Evolutionary conservation across 2,329 filamentous ascomycete species (phyloP).

Genomic region (Colletotrichum sp.): DNA sequence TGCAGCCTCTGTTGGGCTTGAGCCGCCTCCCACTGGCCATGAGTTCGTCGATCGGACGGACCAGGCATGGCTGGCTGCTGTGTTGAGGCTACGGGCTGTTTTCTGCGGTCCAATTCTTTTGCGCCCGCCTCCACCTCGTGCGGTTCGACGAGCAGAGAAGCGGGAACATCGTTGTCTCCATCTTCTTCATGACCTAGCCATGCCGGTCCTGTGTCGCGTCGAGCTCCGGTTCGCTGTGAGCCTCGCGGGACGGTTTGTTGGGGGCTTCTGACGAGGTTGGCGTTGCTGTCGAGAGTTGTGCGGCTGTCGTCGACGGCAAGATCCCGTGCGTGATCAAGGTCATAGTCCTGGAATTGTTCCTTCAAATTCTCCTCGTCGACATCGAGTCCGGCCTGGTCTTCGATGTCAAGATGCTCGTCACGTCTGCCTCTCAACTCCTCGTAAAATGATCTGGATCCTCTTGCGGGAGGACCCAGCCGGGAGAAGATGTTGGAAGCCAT

Average conservation of each 20-base stretch:
- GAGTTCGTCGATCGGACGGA: constrained; percentile 46
- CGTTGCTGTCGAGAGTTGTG: constrained; percentile 44
- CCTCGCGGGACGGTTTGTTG: neutral
- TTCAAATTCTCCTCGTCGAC: constrained; percentile 60
- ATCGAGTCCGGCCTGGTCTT: constrained; percentile 45
- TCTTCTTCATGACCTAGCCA: constrained; percentile 51
- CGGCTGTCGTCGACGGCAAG: constrained; percentile 52
- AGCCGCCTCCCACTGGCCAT: constrained; percentile 60
- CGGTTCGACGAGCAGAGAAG: constrained; percentile 65
- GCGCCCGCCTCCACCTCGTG: constrained; percentile 28
- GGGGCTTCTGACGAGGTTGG: constrained; percentile 22
- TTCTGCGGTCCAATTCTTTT: neutral
- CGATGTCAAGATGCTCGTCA: constrained; percentile 45
- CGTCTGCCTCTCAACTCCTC: constrained; percentile 46
- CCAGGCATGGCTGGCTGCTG: constrained; percentile 37
- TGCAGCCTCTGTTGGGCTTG: constrained; percentile 59
- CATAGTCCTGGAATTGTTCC: constrained; percentile 55
- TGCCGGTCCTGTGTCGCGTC: constrained; percentile 24
- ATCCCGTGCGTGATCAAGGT: constrained; percentile 47
- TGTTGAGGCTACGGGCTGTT: neutral
- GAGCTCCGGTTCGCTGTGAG: neutral
- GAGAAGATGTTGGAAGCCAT: constrained; percentile 57
- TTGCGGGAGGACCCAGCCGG: constrained; percentile 40
- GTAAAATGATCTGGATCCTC: constrained; percentile 51
- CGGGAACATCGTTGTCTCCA: constrained; percentile 66